phyloP scores from a whole-genome alignment of 2,329 filamentous ascomycete species.

The Hypoxylon sp. region DNA sequence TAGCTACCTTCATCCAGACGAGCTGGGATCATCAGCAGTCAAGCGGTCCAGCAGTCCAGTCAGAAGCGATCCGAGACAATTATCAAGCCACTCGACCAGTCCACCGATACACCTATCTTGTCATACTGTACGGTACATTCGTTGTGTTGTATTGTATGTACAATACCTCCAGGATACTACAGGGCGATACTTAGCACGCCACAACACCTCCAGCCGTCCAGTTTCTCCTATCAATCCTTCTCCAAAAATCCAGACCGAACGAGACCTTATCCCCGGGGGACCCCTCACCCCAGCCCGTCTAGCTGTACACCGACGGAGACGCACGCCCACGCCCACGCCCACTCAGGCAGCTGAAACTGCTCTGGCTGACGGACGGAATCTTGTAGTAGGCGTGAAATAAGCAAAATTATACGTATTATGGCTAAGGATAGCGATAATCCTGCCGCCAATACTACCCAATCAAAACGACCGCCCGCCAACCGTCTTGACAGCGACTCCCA shows the following conservation, averaged over 20 bases:
- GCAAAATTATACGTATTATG: slow-evolving; percentile 47
- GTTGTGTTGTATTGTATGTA: slow-evolving; percentile 38
- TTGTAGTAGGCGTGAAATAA: slow-evolving; percentile 41
- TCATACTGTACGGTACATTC: slow-evolving; percentile 26
- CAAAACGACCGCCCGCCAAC: slow-evolving; percentile 64
- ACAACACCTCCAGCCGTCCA: slow-evolving; percentile 28
- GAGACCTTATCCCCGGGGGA: slow-evolving; percentile 43
- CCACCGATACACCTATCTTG: slow-evolving; percentile 38
- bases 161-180: slow-evolving; percentile 32
- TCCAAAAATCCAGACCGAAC: slow-evolving; percentile 33
- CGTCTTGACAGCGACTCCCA: slow-evolving; percentile 58
- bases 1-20: slow-evolving; percentile 32
- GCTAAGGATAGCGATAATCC: slow-evolving; percentile 65
- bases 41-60: slow-evolving; percentile 36
- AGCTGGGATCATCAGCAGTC: slow-evolving; percentile 37
- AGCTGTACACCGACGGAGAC: slow-evolving; percentile 42
- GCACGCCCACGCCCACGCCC: slow-evolving; percentile 41
- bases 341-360: slow-evolving; percentile 41
- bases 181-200: slow-evolving; percentile 33
- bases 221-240: slow-evolving; percentile 25
- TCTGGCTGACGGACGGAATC: slow-evolving; percentile 40
- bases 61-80: slow-evolving; percentile 38
- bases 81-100: slow-evolving; percentile 44
- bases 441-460: slow-evolving; percentile 65
- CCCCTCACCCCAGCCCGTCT: slow-evolving; percentile 32